Percentiles rank a stretch among this genome's conserved stretches.
phyloP scores from a whole-genome alignment of 805 yeast genomes.

The Kodamaea restingae region DNA sequence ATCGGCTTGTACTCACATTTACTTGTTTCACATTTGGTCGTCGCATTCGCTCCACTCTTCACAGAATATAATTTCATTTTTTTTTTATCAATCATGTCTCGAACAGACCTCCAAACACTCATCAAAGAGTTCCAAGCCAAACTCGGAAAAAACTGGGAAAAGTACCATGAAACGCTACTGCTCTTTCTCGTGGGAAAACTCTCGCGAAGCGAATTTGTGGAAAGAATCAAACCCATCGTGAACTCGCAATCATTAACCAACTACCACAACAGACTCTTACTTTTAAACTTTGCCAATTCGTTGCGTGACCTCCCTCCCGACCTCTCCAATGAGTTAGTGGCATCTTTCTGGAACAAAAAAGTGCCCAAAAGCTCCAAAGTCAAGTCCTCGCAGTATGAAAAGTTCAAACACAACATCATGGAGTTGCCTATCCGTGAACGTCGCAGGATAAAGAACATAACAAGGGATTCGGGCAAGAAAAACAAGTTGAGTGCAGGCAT shows the following conservation, averaged over 20 bases:
- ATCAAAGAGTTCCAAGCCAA: constrained; percentile 69
- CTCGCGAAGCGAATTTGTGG: constrained; percentile 69
- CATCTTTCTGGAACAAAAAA: constrained; percentile 46
- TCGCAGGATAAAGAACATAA: constrained; percentile 75
- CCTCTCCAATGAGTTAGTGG: constrained; percentile 35
- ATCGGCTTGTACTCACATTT: no score
- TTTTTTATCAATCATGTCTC: neutral
- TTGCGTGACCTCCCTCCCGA: constrained; percentile 70
- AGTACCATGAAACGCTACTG: constrained; percentile 75
- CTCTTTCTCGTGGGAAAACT: constrained; percentile 74
- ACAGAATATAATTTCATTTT: no score
- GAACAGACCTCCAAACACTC: constrained; percentile 40
- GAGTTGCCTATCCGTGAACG: constrained; percentile 82
- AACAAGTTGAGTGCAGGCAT: constrained; percentile 68
- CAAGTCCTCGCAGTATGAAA: constrained; percentile 69
- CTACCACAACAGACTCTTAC: constrained; percentile 77
- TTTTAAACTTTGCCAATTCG: constrained; percentile 82
- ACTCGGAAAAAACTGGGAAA: constrained; percentile 81
- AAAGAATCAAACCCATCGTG: constrained; percentile 54
- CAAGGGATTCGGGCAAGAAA: constrained; percentile 76
- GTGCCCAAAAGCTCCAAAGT: constrained; percentile 46
- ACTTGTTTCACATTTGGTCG: no score
- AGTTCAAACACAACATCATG: constrained; percentile 80
- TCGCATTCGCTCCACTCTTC: no score
- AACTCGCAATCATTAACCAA: constrained; percentile 44